Conservation (phyloP, 2,329 filamentous ascomycete species). For the Alternaria gansuensis region DNA sequence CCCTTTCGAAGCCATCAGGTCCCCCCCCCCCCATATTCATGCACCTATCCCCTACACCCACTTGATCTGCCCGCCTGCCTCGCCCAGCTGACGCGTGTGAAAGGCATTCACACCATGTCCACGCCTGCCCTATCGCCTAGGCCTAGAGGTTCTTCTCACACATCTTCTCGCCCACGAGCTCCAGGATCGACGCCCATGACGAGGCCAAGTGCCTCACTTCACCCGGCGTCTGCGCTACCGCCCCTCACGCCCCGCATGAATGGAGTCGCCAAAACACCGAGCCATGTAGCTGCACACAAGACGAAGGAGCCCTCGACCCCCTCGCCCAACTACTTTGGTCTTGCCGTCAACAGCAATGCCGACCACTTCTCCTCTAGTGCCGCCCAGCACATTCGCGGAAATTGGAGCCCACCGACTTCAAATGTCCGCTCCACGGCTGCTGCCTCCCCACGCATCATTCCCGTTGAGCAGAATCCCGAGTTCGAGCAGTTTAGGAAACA, state of each 20-base stretch:
- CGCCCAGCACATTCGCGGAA: constrained; percentile 69
- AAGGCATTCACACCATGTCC: constrained; percentile 40
- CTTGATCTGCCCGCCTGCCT: constrained; percentile 18
- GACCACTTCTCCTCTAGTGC: constrained; percentile 70
- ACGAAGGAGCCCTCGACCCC: constrained; percentile 50
- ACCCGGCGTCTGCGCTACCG: constrained; percentile 33
- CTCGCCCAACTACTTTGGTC: constrained; percentile 89
- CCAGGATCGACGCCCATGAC: constrained; percentile 43
- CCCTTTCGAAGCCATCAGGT: constrained; percentile 12
- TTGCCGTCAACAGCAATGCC: constrained; percentile 66
- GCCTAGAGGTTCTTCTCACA: constrained; percentile 42
- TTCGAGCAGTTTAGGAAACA: constrained; percentile 81
- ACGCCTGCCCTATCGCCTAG: constrained; percentile 48
- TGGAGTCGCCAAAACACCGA: constrained; percentile 47
- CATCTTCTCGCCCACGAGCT: constrained; percentile 36
- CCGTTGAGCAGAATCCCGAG: constrained; percentile 79
- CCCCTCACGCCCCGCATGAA: constrained; percentile 47
- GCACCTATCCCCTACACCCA: constrained; percentile 31
- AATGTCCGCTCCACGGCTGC: constrained; percentile 75
- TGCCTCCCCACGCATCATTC: constrained; percentile 72
- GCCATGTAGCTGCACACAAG: constrained; percentile 34
- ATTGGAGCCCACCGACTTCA: constrained; percentile 78
- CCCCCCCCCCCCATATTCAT: constrained; percentile 39
- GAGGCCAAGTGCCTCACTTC: constrained; percentile 40
- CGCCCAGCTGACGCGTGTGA: constrained; percentile 19